These are phyloP conservation scores for Asparagopsis taxiformis DNA, from an alignment of 31 red algal genomes.

Conservation along the genomic window DNA sequence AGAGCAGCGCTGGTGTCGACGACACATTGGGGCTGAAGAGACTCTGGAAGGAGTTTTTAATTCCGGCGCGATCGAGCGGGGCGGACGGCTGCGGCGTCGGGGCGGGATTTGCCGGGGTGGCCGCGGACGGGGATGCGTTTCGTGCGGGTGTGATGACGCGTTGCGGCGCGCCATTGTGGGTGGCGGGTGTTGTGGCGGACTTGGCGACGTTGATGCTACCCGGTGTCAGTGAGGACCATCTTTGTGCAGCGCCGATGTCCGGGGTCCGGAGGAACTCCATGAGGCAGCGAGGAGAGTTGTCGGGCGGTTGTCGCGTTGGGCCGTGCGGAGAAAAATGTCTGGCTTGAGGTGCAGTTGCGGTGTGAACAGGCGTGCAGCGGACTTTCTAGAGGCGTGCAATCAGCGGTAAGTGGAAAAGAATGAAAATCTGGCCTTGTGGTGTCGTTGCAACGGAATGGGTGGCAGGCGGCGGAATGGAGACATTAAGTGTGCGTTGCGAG, in stretches of 20 bases:
- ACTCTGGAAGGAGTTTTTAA: constrained; percentile 67
- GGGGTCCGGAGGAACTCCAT: constrained; percentile 74
- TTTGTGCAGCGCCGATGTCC: constrained; percentile 16
- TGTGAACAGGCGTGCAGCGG: no score
- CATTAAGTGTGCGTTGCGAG: no score
- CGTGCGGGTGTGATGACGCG: not conserved
- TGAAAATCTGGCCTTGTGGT: no score
- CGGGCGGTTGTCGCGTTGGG: no score
- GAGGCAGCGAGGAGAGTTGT: constrained; percentile 4
- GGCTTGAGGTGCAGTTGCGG: no score
- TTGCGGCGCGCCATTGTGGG: not conserved
- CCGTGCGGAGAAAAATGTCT: no score
- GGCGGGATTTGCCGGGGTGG: not conserved
- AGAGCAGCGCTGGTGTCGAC: constrained; percentile 13
- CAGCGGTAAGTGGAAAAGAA: no score
- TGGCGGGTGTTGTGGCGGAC: not conserved
- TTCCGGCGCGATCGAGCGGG: constrained; percentile 52
- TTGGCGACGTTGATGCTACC: not conserved
- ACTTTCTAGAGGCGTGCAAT: no score
- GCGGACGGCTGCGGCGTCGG: not conserved
- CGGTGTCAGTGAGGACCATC: constrained; percentile 13
- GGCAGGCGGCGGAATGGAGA: no score
- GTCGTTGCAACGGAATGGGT: no score
- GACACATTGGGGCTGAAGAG: constrained; percentile 55
- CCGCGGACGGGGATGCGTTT: not conserved